Evolutionary conservation across 257 asterid genomes (phyloP).

Genomic region (Perilla frutescens): DNA sequence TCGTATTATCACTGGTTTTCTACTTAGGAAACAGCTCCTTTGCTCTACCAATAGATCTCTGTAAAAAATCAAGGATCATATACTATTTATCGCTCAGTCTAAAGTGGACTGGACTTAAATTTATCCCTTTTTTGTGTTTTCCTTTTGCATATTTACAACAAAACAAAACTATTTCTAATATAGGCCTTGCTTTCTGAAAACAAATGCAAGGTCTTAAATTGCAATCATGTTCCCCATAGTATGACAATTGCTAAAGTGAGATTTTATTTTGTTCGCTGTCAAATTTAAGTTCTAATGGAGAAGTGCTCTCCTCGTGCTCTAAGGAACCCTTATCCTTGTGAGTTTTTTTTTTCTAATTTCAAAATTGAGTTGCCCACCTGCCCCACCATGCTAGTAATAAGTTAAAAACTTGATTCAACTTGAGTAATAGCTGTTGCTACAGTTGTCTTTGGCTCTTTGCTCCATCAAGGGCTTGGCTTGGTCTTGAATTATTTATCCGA

Average conservation of each 20-base stretch:
- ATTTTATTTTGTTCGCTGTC: not conserved
- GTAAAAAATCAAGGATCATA: conserved; percentile 9
- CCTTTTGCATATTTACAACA: not conserved
- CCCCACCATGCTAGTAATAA: conserved; percentile 5
- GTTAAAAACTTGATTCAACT: not conserved
- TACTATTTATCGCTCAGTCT: not conserved
- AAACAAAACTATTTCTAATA: not conserved
- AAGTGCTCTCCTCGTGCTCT: not conserved
- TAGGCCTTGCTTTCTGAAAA: conserved; percentile 23
- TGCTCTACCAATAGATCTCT: not conserved
- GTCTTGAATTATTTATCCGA: conserved; percentile 15
- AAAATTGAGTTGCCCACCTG: conserved; percentile 16
- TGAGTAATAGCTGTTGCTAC: conserved; percentile 9
- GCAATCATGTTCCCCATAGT: conserved; percentile 12
- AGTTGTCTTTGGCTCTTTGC: conserved; percentile 1
- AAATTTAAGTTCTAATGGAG: not conserved
- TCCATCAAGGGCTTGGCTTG: conserved; percentile 14
- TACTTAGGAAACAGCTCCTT: not conserved
- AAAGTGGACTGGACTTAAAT: too few species aligned
- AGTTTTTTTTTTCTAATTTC: not conserved
- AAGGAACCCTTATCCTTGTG: not conserved
- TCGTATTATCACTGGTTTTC: conserved; percentile 12
- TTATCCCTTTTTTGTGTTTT: too few species aligned
- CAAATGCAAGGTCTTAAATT: conserved; percentile 10
- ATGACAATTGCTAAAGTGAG: conserved; percentile 6